phyloP scores from a whole-genome alignment of 2,329 filamentous ascomycete genomes.

The Juglanconis sp. region DNA sequence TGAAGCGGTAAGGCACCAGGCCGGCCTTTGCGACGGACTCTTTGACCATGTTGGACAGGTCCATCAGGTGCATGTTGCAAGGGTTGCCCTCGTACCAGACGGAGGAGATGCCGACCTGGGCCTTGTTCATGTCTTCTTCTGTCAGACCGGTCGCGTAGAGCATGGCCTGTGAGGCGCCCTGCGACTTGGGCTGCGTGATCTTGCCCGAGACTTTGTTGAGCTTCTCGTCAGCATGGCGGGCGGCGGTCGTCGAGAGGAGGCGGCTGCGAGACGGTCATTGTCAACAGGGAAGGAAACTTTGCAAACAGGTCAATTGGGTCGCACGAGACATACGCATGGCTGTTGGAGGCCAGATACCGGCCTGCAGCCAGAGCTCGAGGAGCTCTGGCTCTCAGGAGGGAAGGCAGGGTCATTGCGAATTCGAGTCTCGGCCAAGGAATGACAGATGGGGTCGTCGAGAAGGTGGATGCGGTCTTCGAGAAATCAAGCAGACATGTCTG shows the following conservation, averaged over 20 bases:
- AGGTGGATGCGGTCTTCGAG: background rate
- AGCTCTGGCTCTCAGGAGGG: slow-evolving; percentile 21
- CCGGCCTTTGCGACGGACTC: slow-evolving; percentile 65
- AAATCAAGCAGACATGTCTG: slow-evolving; percentile 7
- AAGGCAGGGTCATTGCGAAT: slow-evolving; percentile 18
- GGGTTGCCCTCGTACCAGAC: slow-evolving; percentile 98
- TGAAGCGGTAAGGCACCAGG: slow-evolving; percentile 93
- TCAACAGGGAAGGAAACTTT: background rate
- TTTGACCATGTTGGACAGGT: slow-evolving; percentile 74
- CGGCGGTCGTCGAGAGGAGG: slow-evolving; percentile 47
- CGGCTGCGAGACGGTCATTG: slow-evolving; percentile 35
- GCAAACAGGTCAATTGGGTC: background rate
- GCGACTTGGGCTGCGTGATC: slow-evolving; percentile 96
- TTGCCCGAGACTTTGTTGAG: slow-evolving; percentile 81
- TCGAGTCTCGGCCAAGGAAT: background rate
- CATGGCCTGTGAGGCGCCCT: slow-evolving; percentile 98
- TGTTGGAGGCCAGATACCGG: slow-evolving; percentile 13
- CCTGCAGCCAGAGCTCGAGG: slow-evolving; percentile 19
- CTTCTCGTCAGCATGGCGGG: slow-evolving; percentile 46
- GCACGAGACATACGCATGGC: slow-evolving; percentile 21
- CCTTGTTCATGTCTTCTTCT: slow-evolving; percentile 88
- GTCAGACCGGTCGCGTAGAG: slow-evolving; percentile 89
- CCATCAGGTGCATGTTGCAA: slow-evolving; percentile 98
- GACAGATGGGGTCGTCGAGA: background rate
- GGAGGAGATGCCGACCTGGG: slow-evolving; percentile 95